Conservation (phyloP, 345 rosid genomes). For the Citrus trifoliata region DNA sequence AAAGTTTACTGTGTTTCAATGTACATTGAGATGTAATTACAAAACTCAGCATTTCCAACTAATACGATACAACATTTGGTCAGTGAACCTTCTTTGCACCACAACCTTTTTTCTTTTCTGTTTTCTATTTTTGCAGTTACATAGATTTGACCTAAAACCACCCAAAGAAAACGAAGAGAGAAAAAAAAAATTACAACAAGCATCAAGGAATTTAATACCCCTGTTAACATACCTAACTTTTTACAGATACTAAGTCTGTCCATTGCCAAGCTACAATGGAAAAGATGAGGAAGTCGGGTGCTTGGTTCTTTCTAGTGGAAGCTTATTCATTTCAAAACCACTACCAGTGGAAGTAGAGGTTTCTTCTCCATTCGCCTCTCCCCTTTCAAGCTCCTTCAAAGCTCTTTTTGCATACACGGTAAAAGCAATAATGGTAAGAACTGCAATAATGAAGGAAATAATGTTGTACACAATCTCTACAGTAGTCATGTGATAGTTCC, state of each 20-base stretch:
- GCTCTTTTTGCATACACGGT: constrained; percentile 63
- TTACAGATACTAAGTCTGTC: constrained; percentile 15
- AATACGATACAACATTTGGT: neutral
- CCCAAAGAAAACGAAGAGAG: neutral
- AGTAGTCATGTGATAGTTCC: constrained; percentile 52
- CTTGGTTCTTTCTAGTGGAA: constrained; percentile 32
- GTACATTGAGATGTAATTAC: neutral
- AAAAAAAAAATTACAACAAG: neutral
- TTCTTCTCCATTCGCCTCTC: constrained; percentile 30
- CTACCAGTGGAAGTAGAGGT: constrained; percentile 15
- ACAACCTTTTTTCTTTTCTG: neutral
- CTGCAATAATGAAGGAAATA: constrained; percentile 57
- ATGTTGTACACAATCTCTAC: constrained; percentile 71
- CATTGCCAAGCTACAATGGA: constrained; percentile 1
- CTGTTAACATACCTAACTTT: constrained; percentile 4
- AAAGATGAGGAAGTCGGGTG: constrained; percentile 6
- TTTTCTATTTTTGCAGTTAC: constrained; percentile 9
- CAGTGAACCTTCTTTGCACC: neutral
- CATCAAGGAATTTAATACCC: neutral
- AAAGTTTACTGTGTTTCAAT: neutral
- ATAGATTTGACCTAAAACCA: neutral
- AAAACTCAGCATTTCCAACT: neutral
- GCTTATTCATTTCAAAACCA: constrained; percentile 50
- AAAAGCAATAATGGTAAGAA: constrained; percentile 60
- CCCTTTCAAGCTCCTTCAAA: constrained; percentile 47